These are phyloP conservation scores for Pezicula rhizophila DNA, from an alignment of 2,329 filamentous ascomycete species.

Conservation along the genomic window DNA sequence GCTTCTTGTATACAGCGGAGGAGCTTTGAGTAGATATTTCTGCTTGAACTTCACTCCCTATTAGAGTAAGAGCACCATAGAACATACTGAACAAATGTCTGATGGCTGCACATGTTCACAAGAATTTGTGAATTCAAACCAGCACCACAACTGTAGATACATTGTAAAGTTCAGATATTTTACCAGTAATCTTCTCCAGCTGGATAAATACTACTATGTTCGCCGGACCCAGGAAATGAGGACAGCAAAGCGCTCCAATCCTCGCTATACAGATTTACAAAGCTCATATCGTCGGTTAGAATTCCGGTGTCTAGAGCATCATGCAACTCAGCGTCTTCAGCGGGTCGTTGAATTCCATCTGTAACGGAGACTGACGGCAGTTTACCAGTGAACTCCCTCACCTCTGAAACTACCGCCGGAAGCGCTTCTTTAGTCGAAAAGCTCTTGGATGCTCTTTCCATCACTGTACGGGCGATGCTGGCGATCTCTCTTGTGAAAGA, in stretches of 20 bases:
- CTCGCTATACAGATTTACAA: background rate
- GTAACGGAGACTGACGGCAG: background rate
- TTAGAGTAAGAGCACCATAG: too few relatives aligned
- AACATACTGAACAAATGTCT: too few relatives aligned
- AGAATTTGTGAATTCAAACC: too few relatives aligned
- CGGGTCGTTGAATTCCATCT: background rate
- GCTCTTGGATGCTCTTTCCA: background rate
- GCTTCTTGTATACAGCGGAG: too few relatives aligned
- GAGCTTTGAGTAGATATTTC: too few relatives aligned
- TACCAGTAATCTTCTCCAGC: background rate
- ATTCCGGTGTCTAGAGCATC: background rate
- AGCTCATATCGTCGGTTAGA: background rate
- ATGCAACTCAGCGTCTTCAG: background rate
- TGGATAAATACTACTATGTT: background rate
- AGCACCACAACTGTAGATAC: background rate
- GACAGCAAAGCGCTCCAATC: background rate
- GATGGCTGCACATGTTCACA: too few relatives aligned
- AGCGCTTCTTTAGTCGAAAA: background rate
- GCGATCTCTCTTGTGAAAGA: background rate
- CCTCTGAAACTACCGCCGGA: background rate
- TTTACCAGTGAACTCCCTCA: background rate
- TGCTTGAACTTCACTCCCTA: too few relatives aligned
- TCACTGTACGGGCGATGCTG: background rate
- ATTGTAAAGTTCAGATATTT: background rate
- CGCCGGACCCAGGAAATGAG: background rate